These are phyloP conservation scores for Suillus clintonianus DNA, from an alignment of 768 basidiomycete species.

Conservation along the genomic window DNA sequence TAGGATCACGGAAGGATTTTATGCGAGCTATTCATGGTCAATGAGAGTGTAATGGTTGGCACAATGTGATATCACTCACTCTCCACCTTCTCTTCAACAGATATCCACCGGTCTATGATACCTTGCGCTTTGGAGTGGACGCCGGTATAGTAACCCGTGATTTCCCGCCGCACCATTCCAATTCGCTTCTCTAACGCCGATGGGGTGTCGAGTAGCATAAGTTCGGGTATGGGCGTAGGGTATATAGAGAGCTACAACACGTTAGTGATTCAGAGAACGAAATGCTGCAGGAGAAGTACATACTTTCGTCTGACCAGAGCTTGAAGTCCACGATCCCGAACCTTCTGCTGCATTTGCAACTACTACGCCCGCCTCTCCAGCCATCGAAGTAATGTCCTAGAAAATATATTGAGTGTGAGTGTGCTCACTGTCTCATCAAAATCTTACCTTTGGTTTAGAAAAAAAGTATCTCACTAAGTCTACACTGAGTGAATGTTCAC, in stretches of 20 bases:
- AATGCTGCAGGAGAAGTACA: neutral
- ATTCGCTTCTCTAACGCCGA: constrained; percentile 80
- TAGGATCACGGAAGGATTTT: constrained; percentile 76
- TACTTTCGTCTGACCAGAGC: neutral
- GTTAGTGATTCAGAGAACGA: neutral
- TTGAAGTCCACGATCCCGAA: neutral
- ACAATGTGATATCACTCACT: constrained; percentile 49
- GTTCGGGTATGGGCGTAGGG: constrained; percentile 56
- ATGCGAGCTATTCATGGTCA: constrained; percentile 58
- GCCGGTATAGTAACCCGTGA: constrained; percentile 55
- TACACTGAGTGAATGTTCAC: neutral
- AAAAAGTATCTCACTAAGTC: neutral
- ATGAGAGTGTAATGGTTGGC: neutral
- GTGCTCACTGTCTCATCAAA: neutral
- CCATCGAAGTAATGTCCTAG: neutral
- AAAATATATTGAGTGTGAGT: neutral
- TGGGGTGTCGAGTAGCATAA: constrained; percentile 73
- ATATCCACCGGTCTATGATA: constrained; percentile 81
- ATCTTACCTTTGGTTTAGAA: neutral
- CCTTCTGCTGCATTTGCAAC: neutral
- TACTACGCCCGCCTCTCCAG: neutral
- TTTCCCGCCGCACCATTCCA: constrained; percentile 62
- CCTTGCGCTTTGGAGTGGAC: constrained; percentile 70
- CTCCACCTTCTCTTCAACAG: constrained; percentile 82
- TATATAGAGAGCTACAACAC: constrained; percentile 79